Base-by-base conservation (phyloP, 2,329 filamentous ascomycete genomes). In the Penicillium expansum region DNA sequence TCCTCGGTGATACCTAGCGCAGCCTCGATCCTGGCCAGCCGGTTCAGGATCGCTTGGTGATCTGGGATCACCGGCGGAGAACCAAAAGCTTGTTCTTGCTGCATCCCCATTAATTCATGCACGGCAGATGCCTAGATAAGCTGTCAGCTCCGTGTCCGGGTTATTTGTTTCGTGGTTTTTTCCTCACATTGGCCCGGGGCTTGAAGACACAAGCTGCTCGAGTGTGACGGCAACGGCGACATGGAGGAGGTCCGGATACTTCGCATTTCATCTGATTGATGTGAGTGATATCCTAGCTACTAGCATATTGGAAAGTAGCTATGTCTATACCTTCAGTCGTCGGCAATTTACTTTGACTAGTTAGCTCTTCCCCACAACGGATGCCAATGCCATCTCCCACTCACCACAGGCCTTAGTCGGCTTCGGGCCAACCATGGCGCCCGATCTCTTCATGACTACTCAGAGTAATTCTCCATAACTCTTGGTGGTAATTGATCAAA, bases 371-470 rank as follows among this genome's bases (percentile, higher is more conserved):
- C 27, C 24, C 27, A 27, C 41, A 41, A 43, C 24, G n/a, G 14
- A 27, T 8, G 8, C 8, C 22, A 49, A 27, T 38, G 30, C 39
- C 13, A 14, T 32, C 35, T 44, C 16, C 16, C 10, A 65, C 68
- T 62, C 47, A 69, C 68, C 65, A 58, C 68, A 70, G 33, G 68
- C 67, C 55, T 71, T 71, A n/a, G 67, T 71, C 37, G 68, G 68
- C 60, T 67, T 70, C 6, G 68, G 68, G 5, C 65, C 68, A 35
- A 64, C 37, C 27, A 55, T 49, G n/a, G 44, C 44, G 44, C 44
- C 44, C 20, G 55, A 58, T 50, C 59, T 64, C 32, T 62, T 62
- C 64, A 69, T 69, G 42, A 38, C 52, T 54, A 48, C 33, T 33
- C 37, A 32, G 30, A 47, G 35, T 39, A 48, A 38, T 44, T 30